Conservation (phyloP, 495 filamentous ascomycete species). For the Penicillium steckii region DNA sequence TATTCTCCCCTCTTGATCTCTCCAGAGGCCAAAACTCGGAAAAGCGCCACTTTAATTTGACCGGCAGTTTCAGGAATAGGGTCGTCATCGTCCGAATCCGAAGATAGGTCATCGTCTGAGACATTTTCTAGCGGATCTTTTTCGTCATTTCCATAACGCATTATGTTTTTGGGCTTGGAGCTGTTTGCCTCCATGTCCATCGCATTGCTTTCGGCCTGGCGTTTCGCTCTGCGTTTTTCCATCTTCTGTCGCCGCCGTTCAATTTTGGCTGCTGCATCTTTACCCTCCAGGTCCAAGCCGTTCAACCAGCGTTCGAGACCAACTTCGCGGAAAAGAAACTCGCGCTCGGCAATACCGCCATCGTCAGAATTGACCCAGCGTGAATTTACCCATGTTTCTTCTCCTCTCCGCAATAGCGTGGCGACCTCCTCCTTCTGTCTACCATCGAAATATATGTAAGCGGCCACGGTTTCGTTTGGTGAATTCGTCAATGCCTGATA, state of each 20-base stretch:
- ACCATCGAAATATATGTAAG: conserved; percentile 99
- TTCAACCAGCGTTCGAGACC: conserved; percentile 95
- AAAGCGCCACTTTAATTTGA: conserved; percentile 97
- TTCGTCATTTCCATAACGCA: conserved; percentile 75
- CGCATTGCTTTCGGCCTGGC: conserved; percentile 51
- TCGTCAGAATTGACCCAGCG: conserved; percentile 95
- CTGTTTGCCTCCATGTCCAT: conserved; percentile 49
- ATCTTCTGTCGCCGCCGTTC: conserved; percentile 84
- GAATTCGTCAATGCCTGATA: conserved; percentile 88
- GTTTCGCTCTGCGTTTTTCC: conserved; percentile 76
- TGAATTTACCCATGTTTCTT: conserved; percentile 99
- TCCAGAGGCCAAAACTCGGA: conserved; percentile 90
- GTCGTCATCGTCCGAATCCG: conserved; percentile 78
- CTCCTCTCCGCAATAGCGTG: conserved; percentile 85
- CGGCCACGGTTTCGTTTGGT: conserved; percentile 93
- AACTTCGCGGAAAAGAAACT: conserved; percentile 97
- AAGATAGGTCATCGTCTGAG: conserved; percentile 66
- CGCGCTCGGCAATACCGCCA: conserved; percentile 90
- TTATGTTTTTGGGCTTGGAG: conserved; percentile 55
- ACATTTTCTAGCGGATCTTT: conserved; percentile 70
- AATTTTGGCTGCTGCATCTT: conserved; percentile 82
- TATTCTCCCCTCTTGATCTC: conserved; percentile 98
- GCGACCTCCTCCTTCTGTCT: conserved; percentile 95
- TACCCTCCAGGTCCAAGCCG: conserved; percentile 86
- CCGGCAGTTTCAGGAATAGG: conserved; percentile 90